Conservation (phyloP, 2,329 filamentous ascomycete species). For the Ophiostoma australiae region DNA sequence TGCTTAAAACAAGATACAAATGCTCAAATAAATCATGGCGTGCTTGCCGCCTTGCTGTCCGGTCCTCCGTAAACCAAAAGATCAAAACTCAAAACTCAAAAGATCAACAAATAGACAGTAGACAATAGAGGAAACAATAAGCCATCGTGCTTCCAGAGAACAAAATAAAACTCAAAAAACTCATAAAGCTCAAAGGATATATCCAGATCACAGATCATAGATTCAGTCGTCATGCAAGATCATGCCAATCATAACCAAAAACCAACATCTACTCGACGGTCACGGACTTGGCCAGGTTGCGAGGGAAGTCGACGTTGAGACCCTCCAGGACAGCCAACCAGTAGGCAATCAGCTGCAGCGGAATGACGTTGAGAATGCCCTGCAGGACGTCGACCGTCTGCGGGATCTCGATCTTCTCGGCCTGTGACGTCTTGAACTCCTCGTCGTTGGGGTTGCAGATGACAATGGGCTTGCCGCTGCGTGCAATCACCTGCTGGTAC, state of each 20-base stretch:
- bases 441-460: slow-evolving; percentile 90
- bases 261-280: slow-evolving; percentile 74
- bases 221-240: background rate
- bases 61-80: background rate
- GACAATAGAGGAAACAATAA: background rate
- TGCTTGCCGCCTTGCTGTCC: slow-evolving; percentile 5
- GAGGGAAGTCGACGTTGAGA: slow-evolving; percentile 95
- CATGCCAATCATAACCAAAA: slow-evolving; percentile 28
- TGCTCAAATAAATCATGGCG: slow-evolving; percentile 6
- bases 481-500: slow-evolving; percentile 98
- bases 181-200: background rate
- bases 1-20: background rate
- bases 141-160: too few species aligned
- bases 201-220: slow-evolving; percentile 6
- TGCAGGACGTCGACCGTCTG: slow-evolving; percentile 93
- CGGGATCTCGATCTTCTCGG: slow-evolving; percentile 96
- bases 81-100: slow-evolving; percentile 12
- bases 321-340: slow-evolving; percentile 96
- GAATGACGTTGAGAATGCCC: slow-evolving; percentile 95
- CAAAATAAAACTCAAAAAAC: slow-evolving; percentile 8
- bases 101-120: background rate
- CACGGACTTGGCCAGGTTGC: slow-evolving; percentile 97
- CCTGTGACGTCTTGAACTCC: slow-evolving; percentile 83
- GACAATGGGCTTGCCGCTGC: slow-evolving; percentile 92
- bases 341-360: slow-evolving; percentile 96